Evolutionary conservation across 1,284 basidiomycete genomes (phyloP).

Genomic region (Sporisorium scitamineum): DNA sequence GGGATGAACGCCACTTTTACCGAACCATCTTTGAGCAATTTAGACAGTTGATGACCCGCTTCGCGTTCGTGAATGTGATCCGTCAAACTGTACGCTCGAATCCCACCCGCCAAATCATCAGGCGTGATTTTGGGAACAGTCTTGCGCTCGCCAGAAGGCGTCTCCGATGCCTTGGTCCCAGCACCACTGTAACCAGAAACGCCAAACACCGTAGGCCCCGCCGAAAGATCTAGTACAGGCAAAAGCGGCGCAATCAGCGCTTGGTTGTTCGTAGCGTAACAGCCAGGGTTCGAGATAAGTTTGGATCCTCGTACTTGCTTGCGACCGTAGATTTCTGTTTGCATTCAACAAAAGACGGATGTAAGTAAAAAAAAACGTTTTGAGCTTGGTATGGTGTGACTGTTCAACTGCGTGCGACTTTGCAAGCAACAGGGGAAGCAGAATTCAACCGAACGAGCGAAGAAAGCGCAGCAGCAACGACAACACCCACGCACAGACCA

Average conservation of each 20-base stretch:
- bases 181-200: constrained; percentile 95
- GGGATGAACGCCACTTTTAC: constrained; percentile 89
- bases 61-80: constrained; percentile 99
- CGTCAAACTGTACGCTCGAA: constrained; percentile 88
- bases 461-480: background rate
- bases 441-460: too few species aligned
- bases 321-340: constrained; percentile 88
- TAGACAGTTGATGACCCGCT: constrained; percentile 83
- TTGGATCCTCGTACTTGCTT: constrained; percentile 78
- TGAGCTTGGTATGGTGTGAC: too few species aligned
- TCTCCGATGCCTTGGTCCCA: constrained; percentile 78
- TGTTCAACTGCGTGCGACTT: too few species aligned
- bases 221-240: constrained; percentile 71
- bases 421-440: too few species aligned
- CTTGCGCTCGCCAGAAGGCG: constrained; percentile 36
- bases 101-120: constrained; percentile 79
- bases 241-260: constrained; percentile 90
- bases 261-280: constrained; percentile 94
- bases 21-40: constrained; percentile 70
- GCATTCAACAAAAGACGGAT: too few species aligned
- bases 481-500: constrained; percentile 3
- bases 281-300: constrained; percentile 95
- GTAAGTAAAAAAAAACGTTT: constrained; percentile 1
- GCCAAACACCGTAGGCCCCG: constrained; percentile 81
- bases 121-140: constrained; percentile 85